These are phyloP conservation scores for Zygosaccharomyces sapae DNA, from an alignment of 1,139 yeast genomes.

Conservation along the genomic window DNA sequence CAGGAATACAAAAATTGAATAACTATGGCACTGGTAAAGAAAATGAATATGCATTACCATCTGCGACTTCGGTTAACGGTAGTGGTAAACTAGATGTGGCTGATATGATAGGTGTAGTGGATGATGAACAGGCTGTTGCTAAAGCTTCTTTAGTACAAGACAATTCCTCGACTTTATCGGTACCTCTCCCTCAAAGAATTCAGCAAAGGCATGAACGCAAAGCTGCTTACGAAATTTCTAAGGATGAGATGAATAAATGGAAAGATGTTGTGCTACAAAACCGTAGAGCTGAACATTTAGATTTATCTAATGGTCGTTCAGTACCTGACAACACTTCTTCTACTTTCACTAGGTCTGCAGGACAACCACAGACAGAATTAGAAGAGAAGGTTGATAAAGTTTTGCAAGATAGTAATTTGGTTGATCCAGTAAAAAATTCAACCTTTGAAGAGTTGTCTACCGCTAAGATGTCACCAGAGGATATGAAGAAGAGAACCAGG, in stretches of 20 bases:
- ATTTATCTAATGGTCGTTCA: slow-evolving; percentile 49
- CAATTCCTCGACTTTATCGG: slow-evolving; percentile 48
- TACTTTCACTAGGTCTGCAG: slow-evolving; percentile 49
- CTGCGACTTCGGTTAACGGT: slow-evolving; percentile 30
- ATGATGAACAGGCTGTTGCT: slow-evolving; percentile 42
- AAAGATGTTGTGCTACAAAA: slow-evolving; percentile 73
- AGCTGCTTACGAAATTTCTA: slow-evolving; percentile 88
- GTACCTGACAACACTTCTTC: slow-evolving; percentile 47
- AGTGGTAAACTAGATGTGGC: slow-evolving; percentile 58
- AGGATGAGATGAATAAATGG: slow-evolving; percentile 86
- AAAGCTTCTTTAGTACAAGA: slow-evolving; percentile 53
- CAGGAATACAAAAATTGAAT: slow-evolving; percentile 47
- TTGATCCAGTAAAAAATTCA: slow-evolving; percentile 71
- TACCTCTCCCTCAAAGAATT: slow-evolving; percentile 82
- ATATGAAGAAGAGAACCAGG: slow-evolving; percentile 67
- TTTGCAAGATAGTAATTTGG: slow-evolving; percentile 59
- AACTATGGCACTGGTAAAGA: slow-evolving; percentile 47
- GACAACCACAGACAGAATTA: slow-evolving; percentile 52
- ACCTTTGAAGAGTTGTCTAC: slow-evolving; percentile 83
- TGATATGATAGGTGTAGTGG: slow-evolving; percentile 70
- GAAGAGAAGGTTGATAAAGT: slow-evolving; percentile 64
- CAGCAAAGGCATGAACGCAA: slow-evolving; percentile 81
- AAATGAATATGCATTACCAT: slow-evolving; percentile 67
- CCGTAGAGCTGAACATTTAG: slow-evolving; percentile 78
- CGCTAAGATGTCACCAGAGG: slow-evolving; percentile 79